Percentiles rank a stretch among this genome's conserved stretches.
phyloP scores from a whole-genome alignment of 495 filamentous ascomycete genomes.

The Penicillium ochrochloron region DNA sequence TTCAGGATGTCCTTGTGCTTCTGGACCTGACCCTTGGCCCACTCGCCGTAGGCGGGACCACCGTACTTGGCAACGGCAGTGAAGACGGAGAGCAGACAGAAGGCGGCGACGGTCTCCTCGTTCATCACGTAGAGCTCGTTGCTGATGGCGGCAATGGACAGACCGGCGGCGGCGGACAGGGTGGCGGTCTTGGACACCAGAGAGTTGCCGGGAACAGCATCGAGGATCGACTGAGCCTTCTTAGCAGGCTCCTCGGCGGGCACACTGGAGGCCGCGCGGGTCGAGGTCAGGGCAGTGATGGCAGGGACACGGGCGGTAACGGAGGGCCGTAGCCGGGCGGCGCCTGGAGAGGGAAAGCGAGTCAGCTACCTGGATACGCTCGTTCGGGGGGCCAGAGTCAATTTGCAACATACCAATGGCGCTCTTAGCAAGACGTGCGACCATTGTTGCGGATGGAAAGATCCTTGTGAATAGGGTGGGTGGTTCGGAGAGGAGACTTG shows the following conservation, averaged over 20 bases:
- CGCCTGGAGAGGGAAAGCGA: conserved; percentile 63
- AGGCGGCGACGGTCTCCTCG: conserved; percentile 91
- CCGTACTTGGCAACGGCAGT: conserved; percentile 86
- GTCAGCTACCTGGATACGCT: conserved; percentile 23
- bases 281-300: conserved; percentile 66
- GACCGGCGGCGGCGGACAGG: conserved; percentile 87
- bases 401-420: conserved; percentile 73
- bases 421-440: conserved; percentile 90
- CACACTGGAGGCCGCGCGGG: conserved; percentile 74
- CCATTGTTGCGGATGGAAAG: conserved; percentile 70
- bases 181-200: conserved; percentile 94
- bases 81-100: conserved; percentile 90
- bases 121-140: conserved; percentile 99
- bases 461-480: conserved; percentile 45
- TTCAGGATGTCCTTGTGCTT: conserved; percentile 95
- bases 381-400: conserved; percentile 8
- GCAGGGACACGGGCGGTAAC: conserved; percentile 73
- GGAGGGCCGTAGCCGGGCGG: conserved; percentile 82
- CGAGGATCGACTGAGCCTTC: conserved; percentile 93
- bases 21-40: conserved; percentile 82
- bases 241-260: conserved; percentile 84
- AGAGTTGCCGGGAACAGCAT: conserved; percentile 82
- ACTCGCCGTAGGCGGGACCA: conserved; percentile 88
- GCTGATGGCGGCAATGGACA: conserved; percentile 93
- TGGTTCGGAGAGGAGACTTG: conserved; percentile 54